Base-by-base conservation (phyloP, 2,329 filamentous ascomycete species). In the Aspergillus sp. region DNA sequence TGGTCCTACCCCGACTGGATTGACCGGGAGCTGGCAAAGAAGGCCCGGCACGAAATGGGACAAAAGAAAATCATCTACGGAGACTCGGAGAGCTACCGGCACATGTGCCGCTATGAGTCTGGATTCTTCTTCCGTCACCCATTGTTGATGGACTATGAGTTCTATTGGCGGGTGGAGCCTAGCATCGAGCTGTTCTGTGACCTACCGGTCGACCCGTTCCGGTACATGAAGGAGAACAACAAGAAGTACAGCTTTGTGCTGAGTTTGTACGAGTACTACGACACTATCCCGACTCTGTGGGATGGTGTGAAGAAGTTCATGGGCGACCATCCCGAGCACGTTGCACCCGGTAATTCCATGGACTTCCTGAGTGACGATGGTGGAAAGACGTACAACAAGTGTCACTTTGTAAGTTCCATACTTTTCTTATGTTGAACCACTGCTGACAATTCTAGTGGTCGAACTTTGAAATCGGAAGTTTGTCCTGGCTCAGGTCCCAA, bases 81-180 rank as follows among this genome's bases (percentile, higher is more conserved):
- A 51, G 93, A 97, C 70, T 95, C 89, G 7, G 73, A 94, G 72
- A 94, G 88, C 73, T 98, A 98, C 75, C 83, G 93, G 53, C 94
- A 98, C 76, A 98, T 98, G 93, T 98, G 93, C 72, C 88, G 93
- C 54, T 98, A 95, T 66, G 93, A 98, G 72, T 97, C 91, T 5
- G 93, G 93, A 35, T 98, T 98, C 78, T 98, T 98, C 79, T 98
- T 97, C 81, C 88, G 86, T 51, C 93, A 98, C 68, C 80, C 82
- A 29, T 73, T 96, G 57, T 90, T 98, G 87, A 73, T 87, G 68
- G 89, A 97, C 67, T 98, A 94, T 71, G 93, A 98, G 65, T 98
- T 88, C 81, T 98, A 98, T 79, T 98, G 93, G 93, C 88, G 94
- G 57, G 93, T 98, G 9, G 93, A 98, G 77, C 93, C 93, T 59